Evolutionary conservation across 208 protist genomes (phyloP).

Genomic region (Trypanosoma avium): DNA sequence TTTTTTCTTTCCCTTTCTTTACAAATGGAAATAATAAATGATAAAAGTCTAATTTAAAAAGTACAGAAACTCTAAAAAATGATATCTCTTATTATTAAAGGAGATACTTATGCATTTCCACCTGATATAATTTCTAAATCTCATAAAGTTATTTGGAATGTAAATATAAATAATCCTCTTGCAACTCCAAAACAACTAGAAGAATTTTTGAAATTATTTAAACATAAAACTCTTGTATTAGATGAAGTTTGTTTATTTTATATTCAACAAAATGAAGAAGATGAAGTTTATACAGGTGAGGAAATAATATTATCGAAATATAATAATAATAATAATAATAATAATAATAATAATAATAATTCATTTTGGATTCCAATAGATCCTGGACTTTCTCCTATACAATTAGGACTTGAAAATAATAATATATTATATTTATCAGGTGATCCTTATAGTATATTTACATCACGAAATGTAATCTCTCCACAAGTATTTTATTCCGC

Average conservation of each 20-base stretch:
- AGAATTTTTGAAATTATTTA: background rate
- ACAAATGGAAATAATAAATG: background rate
- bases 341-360: too few species aligned
- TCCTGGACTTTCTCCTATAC: background rate
- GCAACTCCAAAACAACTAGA: background rate
- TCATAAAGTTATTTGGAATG: conserved; percentile 1
- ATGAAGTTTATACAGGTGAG: too few species aligned
- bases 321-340: too few species aligned
- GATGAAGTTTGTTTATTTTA: conserved; percentile 1
- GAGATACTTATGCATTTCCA: conserved; percentile 2
- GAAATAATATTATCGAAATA: too few species aligned
- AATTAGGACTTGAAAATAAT: background rate
- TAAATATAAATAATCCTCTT: conserved; percentile 2
- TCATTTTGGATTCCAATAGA: background rate
- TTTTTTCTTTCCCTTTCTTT: background rate
- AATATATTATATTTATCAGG: conserved; percentile 1
- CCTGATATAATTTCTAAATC: background rate
- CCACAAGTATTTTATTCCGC: background rate
- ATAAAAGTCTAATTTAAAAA: too few species aligned
- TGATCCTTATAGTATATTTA: background rate
- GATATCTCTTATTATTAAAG: background rate
- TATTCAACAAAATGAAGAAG: background rate
- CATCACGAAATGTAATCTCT: background rate
- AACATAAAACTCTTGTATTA: background rate
- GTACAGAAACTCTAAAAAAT: too few species aligned